Evolutionary conservation across 2,329 filamentous ascomycete genomes (phyloP).

Genomic region (Alternaria solani): DNA sequence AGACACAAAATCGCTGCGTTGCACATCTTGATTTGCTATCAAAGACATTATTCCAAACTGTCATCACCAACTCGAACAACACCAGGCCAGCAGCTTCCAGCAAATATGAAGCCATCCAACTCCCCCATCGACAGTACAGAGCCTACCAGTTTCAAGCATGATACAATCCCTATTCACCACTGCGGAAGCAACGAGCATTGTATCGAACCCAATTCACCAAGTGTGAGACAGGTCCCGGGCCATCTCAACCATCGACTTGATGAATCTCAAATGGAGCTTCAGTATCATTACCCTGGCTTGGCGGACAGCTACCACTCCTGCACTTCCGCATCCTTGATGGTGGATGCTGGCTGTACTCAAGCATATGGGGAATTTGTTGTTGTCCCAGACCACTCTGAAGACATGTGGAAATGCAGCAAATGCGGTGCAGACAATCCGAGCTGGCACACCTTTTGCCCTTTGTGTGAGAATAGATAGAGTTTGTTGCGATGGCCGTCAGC

Average conservation of each 20-base stretch:
- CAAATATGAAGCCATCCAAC: not conserved
- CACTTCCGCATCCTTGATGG: not conserved
- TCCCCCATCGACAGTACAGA: not conserved
- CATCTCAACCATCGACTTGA: not conserved
- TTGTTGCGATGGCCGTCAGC: too few species aligned
- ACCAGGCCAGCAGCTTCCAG: not conserved
- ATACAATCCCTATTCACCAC: not conserved
- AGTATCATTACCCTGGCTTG: not conserved
- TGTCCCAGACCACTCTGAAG: not conserved
- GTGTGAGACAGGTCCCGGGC: not conserved
- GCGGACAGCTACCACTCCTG: too few species aligned
- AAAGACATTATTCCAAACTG: not conserved
- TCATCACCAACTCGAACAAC: not conserved
- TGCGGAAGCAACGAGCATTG: not conserved
- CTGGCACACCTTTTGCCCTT: not conserved
- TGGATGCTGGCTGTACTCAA: not conserved
- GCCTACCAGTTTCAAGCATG: not conserved
- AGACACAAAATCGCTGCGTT: not conserved
- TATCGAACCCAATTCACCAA: not conserved
- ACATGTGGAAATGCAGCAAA: not conserved
- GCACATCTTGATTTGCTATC: not conserved
- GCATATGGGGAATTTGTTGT: not conserved
- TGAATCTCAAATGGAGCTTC: not conserved
- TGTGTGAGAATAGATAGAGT: not conserved
- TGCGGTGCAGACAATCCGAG: not conserved